phyloP scores from a whole-genome alignment of 139 green algal genomes.

The Volvox reticuliferus region DNA sequence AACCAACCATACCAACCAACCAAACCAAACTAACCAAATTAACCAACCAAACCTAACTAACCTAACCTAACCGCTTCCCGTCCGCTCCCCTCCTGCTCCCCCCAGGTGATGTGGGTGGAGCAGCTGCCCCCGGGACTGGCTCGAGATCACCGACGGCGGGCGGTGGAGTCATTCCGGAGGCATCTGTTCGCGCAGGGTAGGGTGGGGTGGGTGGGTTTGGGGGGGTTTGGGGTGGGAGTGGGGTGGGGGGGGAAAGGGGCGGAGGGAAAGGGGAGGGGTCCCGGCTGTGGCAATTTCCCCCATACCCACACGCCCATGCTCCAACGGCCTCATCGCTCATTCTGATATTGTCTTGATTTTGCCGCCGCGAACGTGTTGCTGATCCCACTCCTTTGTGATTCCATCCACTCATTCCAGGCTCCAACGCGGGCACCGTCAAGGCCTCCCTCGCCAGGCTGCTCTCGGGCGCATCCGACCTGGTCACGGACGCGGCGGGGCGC shows the following conservation, averaged over 20 bases:
- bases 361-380: too few species aligned
- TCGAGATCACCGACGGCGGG: slow-evolving; percentile 56
- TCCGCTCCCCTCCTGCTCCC: background rate
- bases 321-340: too few species aligned
- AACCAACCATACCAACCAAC: too few species aligned
- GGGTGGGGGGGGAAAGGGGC: too few species aligned
- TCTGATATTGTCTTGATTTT: too few species aligned
- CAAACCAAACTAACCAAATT: too few species aligned
- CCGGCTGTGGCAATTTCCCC: too few species aligned
- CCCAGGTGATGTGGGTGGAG: slow-evolving; percentile 66
- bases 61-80: too few species aligned
- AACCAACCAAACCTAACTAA: too few species aligned
- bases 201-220: background rate
- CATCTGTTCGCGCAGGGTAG: slow-evolving; percentile 53
- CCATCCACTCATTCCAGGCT: slow-evolving; percentile 20
- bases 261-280: too few species aligned
- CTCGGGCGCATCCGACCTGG: slow-evolving; percentile 27
- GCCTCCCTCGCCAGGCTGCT: slow-evolving; percentile 56
- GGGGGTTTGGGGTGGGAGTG: background rate
- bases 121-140: slow-evolving; percentile 64
- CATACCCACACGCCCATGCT: too few species aligned
- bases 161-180: slow-evolving; percentile 56
- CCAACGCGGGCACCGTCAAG: slow-evolving; percentile 49
- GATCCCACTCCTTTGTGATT: too few species aligned
- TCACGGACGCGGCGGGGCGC: slow-evolving; percentile 34